A percentile compares a stretch with the other conserved stretches of the same genome.
Evolutionary conservation across 345 rosid species (phyloP).

Genomic region (Linum tenue): DNA sequence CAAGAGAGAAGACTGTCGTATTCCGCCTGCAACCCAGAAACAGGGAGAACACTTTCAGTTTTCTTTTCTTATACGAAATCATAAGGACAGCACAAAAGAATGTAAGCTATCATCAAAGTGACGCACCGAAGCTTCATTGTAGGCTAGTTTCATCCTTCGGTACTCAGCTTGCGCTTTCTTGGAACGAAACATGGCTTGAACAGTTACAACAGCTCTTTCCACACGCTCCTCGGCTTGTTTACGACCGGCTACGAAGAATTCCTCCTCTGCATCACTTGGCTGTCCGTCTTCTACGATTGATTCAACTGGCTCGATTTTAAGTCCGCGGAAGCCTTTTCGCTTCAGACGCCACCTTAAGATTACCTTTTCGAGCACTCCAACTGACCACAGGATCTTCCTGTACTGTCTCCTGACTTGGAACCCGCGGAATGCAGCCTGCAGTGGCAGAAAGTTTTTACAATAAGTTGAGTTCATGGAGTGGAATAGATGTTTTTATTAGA

Average conservation of each 20-base stretch:
- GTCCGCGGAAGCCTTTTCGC: conserved; percentile 78
- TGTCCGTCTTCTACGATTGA: conserved; percentile 18
- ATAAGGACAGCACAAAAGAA: not conserved
- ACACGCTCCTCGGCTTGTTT: conserved; percentile 89
- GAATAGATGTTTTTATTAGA: not conserved
- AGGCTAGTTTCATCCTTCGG: conserved; percentile 68
- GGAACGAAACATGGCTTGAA: conserved; percentile 93
- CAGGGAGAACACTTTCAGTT: not conserved
- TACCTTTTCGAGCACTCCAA: conserved; percentile 89
- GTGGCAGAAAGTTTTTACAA: conserved; percentile 1
- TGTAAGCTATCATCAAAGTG: not conserved
- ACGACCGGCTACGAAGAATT: conserved; percentile 59
- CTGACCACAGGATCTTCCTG: conserved; percentile 77
- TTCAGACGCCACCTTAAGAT: conserved; percentile 78
- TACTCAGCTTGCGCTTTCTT: conserved; percentile 90
- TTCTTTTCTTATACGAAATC: not conserved
- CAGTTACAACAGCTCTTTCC: conserved; percentile 71
- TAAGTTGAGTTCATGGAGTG: no score
- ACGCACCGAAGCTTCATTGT: conserved; percentile 56
- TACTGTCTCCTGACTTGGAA: conserved; percentile 72
- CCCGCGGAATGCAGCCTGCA: conserved; percentile 87
- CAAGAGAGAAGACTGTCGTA: conserved; percentile 28
- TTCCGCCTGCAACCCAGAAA: conserved; percentile 52
- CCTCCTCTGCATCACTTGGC: conserved; percentile 52
- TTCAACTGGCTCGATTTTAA: conserved; percentile 41